A percentile compares a stretch with the other conserved stretches of the same genome.
Conservation (phyloP, 1,284 basidiomycete genomes). For the Apiotrichum gracile region DNA sequence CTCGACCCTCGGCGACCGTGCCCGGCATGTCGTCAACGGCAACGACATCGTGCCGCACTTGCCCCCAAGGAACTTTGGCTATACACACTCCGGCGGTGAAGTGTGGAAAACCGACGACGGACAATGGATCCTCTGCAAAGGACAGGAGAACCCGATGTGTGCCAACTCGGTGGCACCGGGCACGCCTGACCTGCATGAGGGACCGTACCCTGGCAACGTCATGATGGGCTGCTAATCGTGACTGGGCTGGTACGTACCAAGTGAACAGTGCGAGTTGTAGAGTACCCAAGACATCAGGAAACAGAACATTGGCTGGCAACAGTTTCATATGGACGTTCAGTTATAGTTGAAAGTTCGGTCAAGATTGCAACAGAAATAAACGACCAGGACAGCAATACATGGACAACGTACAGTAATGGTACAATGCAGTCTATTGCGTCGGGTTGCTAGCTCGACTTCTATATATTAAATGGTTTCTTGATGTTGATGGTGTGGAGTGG, state of each 20-base stretch:
- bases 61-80: slow-evolving; percentile 20
- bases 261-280: too few relatives aligned
- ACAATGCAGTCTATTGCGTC: slow-evolving; percentile 2
- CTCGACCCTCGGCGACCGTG: slow-evolving; percentile 9
- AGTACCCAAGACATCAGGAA: too few relatives aligned
- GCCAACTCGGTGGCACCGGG: too few relatives aligned
- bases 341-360: too few relatives aligned
- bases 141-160: slow-evolving; percentile 24
- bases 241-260: too few relatives aligned
- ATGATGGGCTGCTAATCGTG: too few relatives aligned
- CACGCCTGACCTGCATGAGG: too few relatives aligned
- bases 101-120: slow-evolving; percentile 13
- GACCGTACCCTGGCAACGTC: too few relatives aligned
- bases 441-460: too few relatives aligned
- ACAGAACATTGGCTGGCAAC: too few relatives aligned
- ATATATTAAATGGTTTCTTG: neutral
- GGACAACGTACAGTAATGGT: neutral
- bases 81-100: slow-evolving; percentile 16
- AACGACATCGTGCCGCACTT: slow-evolving; percentile 23
- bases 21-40: slow-evolving; percentile 22
- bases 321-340: too few relatives aligned
- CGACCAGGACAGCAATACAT: neutral
- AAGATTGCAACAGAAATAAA: neutral
- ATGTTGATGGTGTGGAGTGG: too few relatives aligned
- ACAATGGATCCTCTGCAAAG: slow-evolving; percentile 11